Conservation (phyloP, 805 yeast species). For the Saccharomycopsis fodiens region DNA sequence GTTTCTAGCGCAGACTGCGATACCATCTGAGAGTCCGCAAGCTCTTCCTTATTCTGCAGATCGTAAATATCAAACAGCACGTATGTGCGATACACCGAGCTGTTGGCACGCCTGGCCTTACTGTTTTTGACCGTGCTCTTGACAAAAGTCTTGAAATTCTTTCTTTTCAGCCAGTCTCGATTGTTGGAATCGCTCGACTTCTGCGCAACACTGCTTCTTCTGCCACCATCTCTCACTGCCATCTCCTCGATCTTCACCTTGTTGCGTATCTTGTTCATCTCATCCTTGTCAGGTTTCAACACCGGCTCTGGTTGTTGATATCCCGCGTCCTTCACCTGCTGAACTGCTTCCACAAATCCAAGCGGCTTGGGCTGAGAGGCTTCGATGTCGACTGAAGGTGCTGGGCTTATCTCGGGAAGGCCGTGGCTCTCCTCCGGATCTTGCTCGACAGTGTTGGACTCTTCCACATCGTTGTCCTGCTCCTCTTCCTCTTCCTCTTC, state of each 20-base stretch:
- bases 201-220: not conserved
- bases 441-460: not conserved
- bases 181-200: not conserved
- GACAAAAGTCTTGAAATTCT: constrained; percentile 8
- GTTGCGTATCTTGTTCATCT: constrained; percentile 1
- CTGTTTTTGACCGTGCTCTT: not conserved
- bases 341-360: constrained; percentile 7
- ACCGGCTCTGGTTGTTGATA: constrained; percentile 2
- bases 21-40: not conserved
- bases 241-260: constrained; percentile 6
- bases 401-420: not conserved
- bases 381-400: not conserved
- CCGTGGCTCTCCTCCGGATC: not conserved
- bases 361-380: not conserved
- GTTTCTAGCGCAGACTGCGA: not conserved
- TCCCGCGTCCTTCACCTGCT: constrained; percentile 3
- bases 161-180: constrained; percentile 5
- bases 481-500: not conserved
- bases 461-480: not conserved
- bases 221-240: not conserved
- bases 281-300: not conserved
- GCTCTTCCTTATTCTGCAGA: not conserved
- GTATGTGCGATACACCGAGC: not conserved
- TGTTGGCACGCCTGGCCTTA: not conserved
- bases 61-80: constrained; percentile 5